These are phyloP conservation scores for Pseudogymnoascus sp. DNA, from an alignment of 2,329 filamentous ascomycete species.

Conservation along the genomic window DNA sequence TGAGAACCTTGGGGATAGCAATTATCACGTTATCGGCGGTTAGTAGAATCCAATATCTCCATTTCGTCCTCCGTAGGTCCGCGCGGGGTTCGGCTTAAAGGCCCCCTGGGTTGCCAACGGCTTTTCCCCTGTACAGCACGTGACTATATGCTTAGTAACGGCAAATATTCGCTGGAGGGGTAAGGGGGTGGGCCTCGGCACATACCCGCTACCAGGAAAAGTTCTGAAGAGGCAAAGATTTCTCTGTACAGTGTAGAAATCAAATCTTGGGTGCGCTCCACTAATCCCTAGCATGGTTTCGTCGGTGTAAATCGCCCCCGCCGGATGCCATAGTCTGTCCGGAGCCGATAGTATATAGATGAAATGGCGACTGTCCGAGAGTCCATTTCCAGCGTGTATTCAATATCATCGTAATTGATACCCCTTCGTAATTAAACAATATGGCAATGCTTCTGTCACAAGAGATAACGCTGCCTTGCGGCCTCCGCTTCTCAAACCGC, in stretches of 20 bases:
- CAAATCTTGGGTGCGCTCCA: constrained; percentile 2
- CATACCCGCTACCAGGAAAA: not conserved
- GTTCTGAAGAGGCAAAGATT: not conserved
- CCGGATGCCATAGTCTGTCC: not conserved
- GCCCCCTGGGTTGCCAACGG: too few relatives aligned
- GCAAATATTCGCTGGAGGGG: not conserved
- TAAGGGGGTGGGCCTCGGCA: not conserved
- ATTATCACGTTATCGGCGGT: not conserved
- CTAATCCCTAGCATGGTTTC: not conserved
- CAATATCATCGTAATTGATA: not conserved
- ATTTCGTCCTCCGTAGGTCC: not conserved
- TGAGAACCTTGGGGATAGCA: not conserved
- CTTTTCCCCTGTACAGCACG: not conserved
- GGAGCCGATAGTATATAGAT: not conserved
- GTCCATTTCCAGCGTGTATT: not conserved
- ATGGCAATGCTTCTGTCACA: not conserved
- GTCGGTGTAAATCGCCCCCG: not conserved
- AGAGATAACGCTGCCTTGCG: constrained; percentile 38
- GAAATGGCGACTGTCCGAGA: not conserved
- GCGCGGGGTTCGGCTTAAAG: not conserved
- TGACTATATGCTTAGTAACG: not conserved
- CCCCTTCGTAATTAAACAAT: not conserved
- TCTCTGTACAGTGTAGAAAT: not conserved
- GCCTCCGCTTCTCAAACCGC: constrained; percentile 48
- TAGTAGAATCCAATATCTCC: not conserved